Percentiles rank a stretch among this genome's conserved stretches.
These are phyloP conservation scores for Diversispora epigaea DNA, from an alignment of 192 early-diverging fungal genomes.

Conservation along the genomic window DNA sequence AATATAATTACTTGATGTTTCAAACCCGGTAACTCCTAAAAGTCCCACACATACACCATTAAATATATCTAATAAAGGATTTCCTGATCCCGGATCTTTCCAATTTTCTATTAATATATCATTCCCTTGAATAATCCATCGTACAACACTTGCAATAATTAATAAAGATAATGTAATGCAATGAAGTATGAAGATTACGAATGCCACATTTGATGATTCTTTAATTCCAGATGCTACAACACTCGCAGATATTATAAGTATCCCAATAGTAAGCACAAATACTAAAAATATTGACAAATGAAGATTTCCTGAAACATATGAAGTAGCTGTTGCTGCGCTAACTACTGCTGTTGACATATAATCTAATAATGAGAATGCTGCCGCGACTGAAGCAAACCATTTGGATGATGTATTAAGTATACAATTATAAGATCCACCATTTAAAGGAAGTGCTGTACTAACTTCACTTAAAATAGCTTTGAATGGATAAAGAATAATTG, in stretches of 20 bases:
- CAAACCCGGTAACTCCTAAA: constrained; percentile 54
- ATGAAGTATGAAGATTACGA: constrained; percentile 52
- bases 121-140: constrained; percentile 45
- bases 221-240: constrained; percentile 49
- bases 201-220: constrained; percentile 51
- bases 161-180: constrained; percentile 45
- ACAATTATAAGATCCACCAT: constrained; percentile 55
- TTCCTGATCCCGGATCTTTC: constrained; percentile 39
- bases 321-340: constrained; percentile 51
- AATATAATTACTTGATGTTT: constrained; percentile 55
- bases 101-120: constrained; percentile 47
- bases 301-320: constrained; percentile 48
- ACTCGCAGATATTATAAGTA: constrained; percentile 49
- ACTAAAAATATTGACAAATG: constrained; percentile 37
- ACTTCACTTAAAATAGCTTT: constrained; percentile 57
- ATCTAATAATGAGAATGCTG: constrained; percentile 48
- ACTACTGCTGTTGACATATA: constrained; percentile 56
- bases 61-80: constrained; percentile 43
- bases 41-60: constrained; percentile 58
- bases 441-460: constrained; percentile 49
- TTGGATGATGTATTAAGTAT: constrained; percentile 52
- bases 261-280: constrained; percentile 45
- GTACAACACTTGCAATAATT: constrained; percentile 43
- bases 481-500: constrained; percentile 49
- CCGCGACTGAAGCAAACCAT: constrained; percentile 49